phyloP scores from a whole-genome alignment of 768 basidiomycete species.

The Austroboletus festivus region DNA sequence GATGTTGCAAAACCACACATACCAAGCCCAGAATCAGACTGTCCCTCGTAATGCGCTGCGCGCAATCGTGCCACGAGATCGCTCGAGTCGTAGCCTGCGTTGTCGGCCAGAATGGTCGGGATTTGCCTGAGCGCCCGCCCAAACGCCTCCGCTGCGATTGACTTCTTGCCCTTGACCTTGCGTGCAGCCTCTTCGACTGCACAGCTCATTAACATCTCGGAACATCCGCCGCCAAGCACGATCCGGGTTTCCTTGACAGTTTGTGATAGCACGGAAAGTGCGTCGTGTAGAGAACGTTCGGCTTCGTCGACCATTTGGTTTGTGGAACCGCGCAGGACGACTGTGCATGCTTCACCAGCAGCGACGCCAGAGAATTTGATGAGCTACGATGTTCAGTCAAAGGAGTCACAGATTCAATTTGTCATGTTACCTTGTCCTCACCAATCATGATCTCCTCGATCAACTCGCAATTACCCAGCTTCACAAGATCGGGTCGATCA shows the following conservation, averaged over 20 bases:
- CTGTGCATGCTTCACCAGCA: constrained; percentile 96
- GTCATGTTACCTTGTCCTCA: constrained; percentile 81
- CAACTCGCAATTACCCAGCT: constrained; percentile 87
- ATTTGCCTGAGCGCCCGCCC: constrained; percentile 87
- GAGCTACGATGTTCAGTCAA: constrained; percentile 49
- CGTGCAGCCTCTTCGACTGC: constrained; percentile 87
- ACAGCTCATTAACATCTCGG: constrained; percentile 97
- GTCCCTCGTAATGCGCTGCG: constrained; percentile 92
- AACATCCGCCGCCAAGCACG: constrained; percentile 93
- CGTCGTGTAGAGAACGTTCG: constrained; percentile 95
- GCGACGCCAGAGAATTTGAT: constrained; percentile 99
- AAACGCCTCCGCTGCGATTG: constrained; percentile 92
- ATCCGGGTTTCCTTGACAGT: constrained; percentile 96
- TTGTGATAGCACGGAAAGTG: constrained; percentile 94
- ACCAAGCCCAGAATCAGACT: constrained; percentile 85
- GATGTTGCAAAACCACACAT: constrained; percentile 25
- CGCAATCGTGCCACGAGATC: constrained; percentile 88
- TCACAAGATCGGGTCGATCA: constrained; percentile 87
- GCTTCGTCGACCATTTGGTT: constrained; percentile 99
- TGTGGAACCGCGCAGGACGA: constrained; percentile 95
- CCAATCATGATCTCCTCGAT: constrained; percentile 99
- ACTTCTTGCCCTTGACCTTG: constrained; percentile 89
- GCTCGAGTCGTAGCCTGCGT: constrained; percentile 96
- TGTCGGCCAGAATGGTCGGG: constrained; percentile 94
- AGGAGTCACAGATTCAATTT: not conserved